phyloP scores from a whole-genome alignment of 1,284 basidiomycete species.

The Tilletia caries region DNA sequence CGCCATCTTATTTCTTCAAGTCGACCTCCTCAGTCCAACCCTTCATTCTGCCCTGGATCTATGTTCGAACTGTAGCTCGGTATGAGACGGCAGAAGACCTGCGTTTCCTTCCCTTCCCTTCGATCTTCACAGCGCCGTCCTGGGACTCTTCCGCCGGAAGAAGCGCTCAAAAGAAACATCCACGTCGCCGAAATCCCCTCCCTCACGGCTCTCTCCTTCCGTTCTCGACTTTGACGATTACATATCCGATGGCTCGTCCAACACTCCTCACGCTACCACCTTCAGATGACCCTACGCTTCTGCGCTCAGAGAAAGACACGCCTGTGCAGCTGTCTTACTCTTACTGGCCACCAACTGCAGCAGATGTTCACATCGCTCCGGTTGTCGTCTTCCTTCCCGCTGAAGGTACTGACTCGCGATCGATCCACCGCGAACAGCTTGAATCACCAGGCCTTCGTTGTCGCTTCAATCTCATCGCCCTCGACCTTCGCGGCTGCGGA shows the following conservation, averaged over 20 bases:
- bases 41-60: too few relatives aligned
- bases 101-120: too few relatives aligned
- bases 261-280: not conserved
- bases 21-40: too few relatives aligned
- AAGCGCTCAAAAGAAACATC: too few relatives aligned
- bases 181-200: too few relatives aligned
- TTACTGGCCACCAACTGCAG: not conserved
- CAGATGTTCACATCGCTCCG: not conserved
- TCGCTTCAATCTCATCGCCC: not conserved
- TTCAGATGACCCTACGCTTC: not conserved
- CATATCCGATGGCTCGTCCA: not conserved
- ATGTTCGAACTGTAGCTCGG: too few relatives aligned
- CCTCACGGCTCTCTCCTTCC: too few relatives aligned
- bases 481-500: not conserved
- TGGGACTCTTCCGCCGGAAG: too few relatives aligned
- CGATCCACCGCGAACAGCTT: not conserved
- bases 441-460: not conserved
- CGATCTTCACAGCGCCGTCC: too few relatives aligned
- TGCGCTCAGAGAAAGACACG: not conserved
- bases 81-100: too few relatives aligned
- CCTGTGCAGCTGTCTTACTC: not conserved
- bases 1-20: too few relatives aligned
- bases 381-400: not conserved
- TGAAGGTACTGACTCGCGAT: not conserved
- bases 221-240: too few relatives aligned